Evolutionary conservation across 2,329 filamentous ascomycete species (phyloP).

Genomic region (Fusarium sp.): DNA sequence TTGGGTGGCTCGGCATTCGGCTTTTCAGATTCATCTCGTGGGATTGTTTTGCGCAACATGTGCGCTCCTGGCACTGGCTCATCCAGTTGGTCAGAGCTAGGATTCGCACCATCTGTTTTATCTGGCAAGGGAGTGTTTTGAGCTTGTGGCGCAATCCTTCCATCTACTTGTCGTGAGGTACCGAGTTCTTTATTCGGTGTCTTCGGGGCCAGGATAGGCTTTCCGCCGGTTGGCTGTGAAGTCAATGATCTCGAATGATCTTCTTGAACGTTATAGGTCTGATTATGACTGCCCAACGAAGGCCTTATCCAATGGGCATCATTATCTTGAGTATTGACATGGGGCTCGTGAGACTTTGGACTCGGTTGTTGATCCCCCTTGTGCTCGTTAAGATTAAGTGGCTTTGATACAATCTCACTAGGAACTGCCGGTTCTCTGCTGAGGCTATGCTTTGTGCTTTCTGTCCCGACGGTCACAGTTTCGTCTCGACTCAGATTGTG

Average conservation of each 20-base stretch:
- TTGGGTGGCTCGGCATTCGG: slow-evolving; percentile 10
- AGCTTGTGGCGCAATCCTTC: background rate
- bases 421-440: slow-evolving; percentile 20
- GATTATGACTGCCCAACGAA: slow-evolving; percentile 22
- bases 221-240: background rate
- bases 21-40: slow-evolving; percentile 2
- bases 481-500: slow-evolving; percentile 32
- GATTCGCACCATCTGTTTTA: background rate
- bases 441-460: slow-evolving; percentile 22
- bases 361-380: slow-evolving; percentile 24
- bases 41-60: slow-evolving; percentile 14
- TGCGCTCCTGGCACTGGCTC: slow-evolving; percentile 2
- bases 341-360: slow-evolving; percentile 36
- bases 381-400: slow-evolving; percentile 25
- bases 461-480: slow-evolving; percentile 7
- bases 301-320: slow-evolving; percentile 24
- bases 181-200: background rate
- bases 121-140: background rate
- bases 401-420: slow-evolving; percentile 3
- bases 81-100: background rate
- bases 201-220: background rate
- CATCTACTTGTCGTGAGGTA: background rate
- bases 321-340: slow-evolving; percentile 28
- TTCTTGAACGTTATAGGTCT: slow-evolving; percentile 1
- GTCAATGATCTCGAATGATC: background rate